Conservation (phyloP, 805 yeast species). For the Hanseniaspora jakobsenii region DNA sequence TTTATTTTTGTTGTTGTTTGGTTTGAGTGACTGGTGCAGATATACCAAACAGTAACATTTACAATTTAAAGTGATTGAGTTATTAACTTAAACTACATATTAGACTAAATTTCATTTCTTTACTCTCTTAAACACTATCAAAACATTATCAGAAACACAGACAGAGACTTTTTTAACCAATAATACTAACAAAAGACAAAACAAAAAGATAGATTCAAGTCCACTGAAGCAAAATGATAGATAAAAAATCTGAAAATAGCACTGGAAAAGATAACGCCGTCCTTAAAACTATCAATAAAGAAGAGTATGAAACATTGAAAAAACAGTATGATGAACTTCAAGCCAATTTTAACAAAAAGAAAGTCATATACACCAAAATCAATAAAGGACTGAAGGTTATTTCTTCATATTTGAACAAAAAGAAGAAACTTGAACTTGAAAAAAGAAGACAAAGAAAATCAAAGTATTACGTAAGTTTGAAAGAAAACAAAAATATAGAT, state of each 20-base stretch:
- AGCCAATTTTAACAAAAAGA: slow-evolving; percentile 10
- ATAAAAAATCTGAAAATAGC: not conserved
- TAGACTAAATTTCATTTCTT: no score
- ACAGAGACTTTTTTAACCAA: no score
- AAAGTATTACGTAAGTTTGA: not conserved
- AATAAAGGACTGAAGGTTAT: slow-evolving; percentile 12
- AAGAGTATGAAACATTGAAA: slow-evolving; percentile 7
- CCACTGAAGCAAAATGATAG: no score
- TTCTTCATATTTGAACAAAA: slow-evolving; percentile 13
- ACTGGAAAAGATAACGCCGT: not conserved
- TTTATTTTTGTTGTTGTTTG: no score
- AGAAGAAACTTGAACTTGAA: slow-evolving; percentile 12
- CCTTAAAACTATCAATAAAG: not conserved
- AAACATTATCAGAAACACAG: no score
- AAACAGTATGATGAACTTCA: slow-evolving; percentile 6
- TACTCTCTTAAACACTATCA: no score
- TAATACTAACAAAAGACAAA: not conserved
- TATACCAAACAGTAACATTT: no score
- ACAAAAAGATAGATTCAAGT: no score
- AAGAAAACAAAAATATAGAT: not conserved
- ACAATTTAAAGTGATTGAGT: no score
- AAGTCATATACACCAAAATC: slow-evolving; percentile 12
- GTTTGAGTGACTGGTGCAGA: no score
- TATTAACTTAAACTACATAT: no score
- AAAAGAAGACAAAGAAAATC: not conserved